Percentiles rank a stretch among this genome's conserved stretches.
Conservation (phyloP, 2,329 filamentous ascomycete species). For the Aspergillus tubingensis region DNA sequence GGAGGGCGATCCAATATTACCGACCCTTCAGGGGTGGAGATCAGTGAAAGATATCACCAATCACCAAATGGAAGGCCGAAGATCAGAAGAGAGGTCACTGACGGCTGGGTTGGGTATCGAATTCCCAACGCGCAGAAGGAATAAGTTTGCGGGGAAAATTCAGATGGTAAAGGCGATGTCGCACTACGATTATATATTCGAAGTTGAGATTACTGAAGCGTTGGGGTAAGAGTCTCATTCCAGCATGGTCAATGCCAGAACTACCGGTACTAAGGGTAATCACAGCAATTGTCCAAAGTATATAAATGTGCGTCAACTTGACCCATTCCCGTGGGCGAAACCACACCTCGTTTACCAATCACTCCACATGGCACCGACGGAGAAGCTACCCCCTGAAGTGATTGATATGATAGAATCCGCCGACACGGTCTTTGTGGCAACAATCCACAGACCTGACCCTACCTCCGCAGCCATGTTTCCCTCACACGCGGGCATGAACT, state of each 20-base stretch:
- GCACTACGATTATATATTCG: neutral
- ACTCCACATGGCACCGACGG: neutral
- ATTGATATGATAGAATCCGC: neutral
- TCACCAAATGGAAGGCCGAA: neutral
- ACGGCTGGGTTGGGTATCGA: neutral
- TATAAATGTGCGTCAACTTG: slow-evolving; percentile 1
- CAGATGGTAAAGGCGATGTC: neutral
- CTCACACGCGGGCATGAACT: slow-evolving; percentile 8
- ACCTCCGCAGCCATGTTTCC: neutral
- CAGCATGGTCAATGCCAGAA: no score
- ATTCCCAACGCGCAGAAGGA: neutral
- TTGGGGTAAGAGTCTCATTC: neutral
- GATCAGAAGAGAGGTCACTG: neutral
- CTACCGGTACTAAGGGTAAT: no score
- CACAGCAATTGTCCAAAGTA: slow-evolving; percentile 9
- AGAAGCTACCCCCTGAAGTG: neutral
- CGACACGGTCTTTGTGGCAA: slow-evolving; percentile 8
- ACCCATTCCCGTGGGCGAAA: neutral
- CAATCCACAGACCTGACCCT: neutral
- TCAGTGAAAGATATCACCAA: neutral
- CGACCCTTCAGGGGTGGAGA: neutral
- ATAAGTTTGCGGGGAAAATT: neutral
- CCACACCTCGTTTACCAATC: neutral
- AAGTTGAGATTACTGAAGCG: neutral
- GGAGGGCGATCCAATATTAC: neutral